A percentile compares a stretch with the other conserved stretches of the same genome.
These are phyloP conservation scores for Coniochaeta sp. DNA, from an alignment of 2,329 filamentous ascomycete genomes.

Conservation along the genomic window DNA sequence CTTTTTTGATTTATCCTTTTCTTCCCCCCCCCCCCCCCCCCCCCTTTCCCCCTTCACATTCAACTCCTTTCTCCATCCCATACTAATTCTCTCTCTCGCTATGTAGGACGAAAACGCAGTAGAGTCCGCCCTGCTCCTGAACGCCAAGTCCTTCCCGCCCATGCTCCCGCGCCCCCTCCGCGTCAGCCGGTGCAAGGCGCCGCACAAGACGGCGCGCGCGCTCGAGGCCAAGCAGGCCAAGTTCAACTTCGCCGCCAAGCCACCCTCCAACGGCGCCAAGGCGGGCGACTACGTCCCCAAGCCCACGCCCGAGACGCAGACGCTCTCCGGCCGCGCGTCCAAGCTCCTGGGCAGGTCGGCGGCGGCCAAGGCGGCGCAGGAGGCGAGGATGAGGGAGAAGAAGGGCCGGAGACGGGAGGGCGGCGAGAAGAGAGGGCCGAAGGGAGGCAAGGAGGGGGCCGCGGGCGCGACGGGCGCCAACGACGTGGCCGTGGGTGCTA, in stretches of 20 bases:
- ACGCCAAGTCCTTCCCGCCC: conserved; percentile 89
- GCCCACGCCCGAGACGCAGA: conserved; percentile 60
- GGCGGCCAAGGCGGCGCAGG: conserved; percentile 33
- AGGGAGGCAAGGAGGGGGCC: conserved; percentile 11
- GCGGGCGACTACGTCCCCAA: conserved; percentile 60
- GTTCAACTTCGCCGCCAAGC: conserved; percentile 27
- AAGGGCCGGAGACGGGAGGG: conserved; percentile 19
- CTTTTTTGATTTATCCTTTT: too few species aligned
- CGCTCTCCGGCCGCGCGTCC: conserved; percentile 63
- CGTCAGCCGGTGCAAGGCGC: conserved; percentile 78
- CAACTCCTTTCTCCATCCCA: too few species aligned
- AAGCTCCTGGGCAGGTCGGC: conserved; percentile 68
- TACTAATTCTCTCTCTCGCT: too few species aligned
- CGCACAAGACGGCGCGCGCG: conserved; percentile 49
- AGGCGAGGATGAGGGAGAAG: conserved; percentile 20
- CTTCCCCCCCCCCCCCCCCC: too few species aligned
- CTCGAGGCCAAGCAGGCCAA: conserved; percentile 41
- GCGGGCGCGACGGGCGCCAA: conserved; percentile 6
- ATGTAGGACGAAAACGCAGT: conserved; percentile 82
- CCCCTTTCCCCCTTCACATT: too few species aligned
- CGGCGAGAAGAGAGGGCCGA: conserved; percentile 12
- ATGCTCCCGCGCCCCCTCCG: conserved; percentile 85
- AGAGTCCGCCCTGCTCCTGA: conserved; percentile 79
- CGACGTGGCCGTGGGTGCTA: conserved; percentile 11
- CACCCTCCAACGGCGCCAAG: conserved; percentile 18